Evolutionary conservation across 441 rosid species (phyloP).

Genomic region (Pelargonium citronellum): DNA sequence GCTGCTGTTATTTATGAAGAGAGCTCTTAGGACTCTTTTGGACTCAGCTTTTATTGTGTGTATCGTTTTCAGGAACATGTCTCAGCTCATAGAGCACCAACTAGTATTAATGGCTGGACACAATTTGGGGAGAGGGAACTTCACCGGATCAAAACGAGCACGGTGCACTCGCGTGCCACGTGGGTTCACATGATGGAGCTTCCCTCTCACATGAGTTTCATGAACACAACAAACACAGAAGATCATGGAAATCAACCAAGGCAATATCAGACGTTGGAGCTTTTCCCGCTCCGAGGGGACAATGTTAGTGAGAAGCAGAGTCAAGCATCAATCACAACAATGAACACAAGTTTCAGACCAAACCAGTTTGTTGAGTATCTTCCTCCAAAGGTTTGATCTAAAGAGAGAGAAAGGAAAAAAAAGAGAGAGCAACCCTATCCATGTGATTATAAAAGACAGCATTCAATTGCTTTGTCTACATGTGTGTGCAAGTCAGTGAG

Average conservation of each 20-base stretch:
- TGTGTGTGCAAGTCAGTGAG: constrained; percentile 18
- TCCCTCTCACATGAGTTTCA: constrained; percentile 7
- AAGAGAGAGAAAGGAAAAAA: not conserved
- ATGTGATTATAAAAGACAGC: constrained; percentile 38
- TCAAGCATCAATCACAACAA: constrained; percentile 27
- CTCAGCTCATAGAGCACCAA: constrained; percentile 21
- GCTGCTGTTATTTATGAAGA: not conserved
- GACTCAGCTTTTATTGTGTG: constrained; percentile 7
- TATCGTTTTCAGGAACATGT: constrained; percentile 24
- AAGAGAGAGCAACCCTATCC: constrained; percentile 20
- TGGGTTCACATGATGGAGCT: constrained; percentile 20
- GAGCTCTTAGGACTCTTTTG: not conserved
- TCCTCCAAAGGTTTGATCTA: constrained; percentile 46
- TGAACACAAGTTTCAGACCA: constrained; percentile 32
- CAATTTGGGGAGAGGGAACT: constrained; percentile 26
- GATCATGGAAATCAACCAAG: constrained; percentile 23
- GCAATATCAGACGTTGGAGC: constrained; percentile 44
- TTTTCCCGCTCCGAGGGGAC: constrained; percentile 41
- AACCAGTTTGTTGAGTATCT: constrained; percentile 55
- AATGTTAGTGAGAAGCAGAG: constrained; percentile 20
- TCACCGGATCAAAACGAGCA: constrained; percentile 18
- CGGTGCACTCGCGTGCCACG: constrained; percentile 23
- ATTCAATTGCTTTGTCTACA: constrained; percentile 23
- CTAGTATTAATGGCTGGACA: constrained; percentile 25
- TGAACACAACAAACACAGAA: constrained; percentile 5